These are phyloP conservation scores for Tolypocladium capitatum DNA, from an alignment of 2,329 filamentous ascomycete genomes.

Conservation along the genomic window DNA sequence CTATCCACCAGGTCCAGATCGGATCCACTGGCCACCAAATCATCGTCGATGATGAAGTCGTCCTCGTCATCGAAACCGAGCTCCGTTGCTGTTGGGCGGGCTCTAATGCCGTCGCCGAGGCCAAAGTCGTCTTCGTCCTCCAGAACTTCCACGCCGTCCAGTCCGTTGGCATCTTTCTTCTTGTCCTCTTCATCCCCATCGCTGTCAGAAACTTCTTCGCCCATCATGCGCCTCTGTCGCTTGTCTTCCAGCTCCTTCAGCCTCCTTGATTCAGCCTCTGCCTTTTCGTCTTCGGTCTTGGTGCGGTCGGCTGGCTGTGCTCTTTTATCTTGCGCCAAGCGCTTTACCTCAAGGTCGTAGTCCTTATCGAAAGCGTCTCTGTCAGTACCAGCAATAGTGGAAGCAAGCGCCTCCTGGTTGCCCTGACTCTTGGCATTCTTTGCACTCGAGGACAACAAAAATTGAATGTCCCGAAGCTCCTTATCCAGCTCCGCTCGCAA, in stretches of 20 bases:
- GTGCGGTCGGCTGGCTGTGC: slow-evolving; percentile 77
- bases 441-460: slow-evolving; percentile 46
- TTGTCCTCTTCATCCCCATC: slow-evolving; percentile 39
- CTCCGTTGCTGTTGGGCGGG: slow-evolving; percentile 42
- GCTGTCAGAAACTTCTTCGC: slow-evolving; percentile 57
- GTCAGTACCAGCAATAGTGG: slow-evolving; percentile 39
- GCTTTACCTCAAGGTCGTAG: slow-evolving; percentile 73
- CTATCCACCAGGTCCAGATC: slow-evolving; percentile 47
- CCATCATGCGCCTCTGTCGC: slow-evolving; percentile 74
- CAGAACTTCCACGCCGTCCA: slow-evolving; percentile 21
- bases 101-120: slow-evolving; percentile 44
- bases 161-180: slow-evolving; percentile 22
- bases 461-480: slow-evolving; percentile 63
- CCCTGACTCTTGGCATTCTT: slow-evolving; percentile 23
- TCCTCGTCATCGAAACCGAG: slow-evolving; percentile 84
- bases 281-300: slow-evolving; percentile 81
- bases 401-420: slow-evolving; percentile 9
- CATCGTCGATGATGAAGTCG: slow-evolving; percentile 81
- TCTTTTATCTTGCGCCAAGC: slow-evolving; percentile 72
- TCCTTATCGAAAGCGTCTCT: slow-evolving; percentile 64
- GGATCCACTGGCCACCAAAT: slow-evolving; percentile 72
- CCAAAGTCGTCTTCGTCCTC: slow-evolving; percentile 45
- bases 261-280: slow-evolving; percentile 61
- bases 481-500: slow-evolving; percentile 73
- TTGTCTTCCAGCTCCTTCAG: slow-evolving; percentile 74